Evolutionary conservation across 768 basidiomycete genomes (phyloP), one percentile per base, ranked within the genome.

Genomic region (Neoboletus brunneissimus): DNA sequence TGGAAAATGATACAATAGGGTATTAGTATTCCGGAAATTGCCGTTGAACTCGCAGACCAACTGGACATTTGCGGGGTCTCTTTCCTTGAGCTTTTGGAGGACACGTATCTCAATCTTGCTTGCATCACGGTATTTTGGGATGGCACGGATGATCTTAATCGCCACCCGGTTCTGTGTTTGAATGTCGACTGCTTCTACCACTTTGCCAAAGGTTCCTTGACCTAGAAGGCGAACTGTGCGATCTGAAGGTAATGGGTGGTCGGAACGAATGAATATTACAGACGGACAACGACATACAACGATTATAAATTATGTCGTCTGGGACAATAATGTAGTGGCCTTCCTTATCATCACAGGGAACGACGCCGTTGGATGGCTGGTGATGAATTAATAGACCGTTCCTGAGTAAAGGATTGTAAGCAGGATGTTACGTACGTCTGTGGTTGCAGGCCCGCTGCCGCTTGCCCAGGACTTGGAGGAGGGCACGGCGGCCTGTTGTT

Each of bases 171-270:
- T 79, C 57, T 88, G 83, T 27, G 83, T 88, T 61, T 85, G 80
- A 41, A 83, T 82, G 76, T 97, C 92, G 64, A 89, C 72, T 8
- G 94, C 94, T 72, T 98, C 92, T 47, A 99, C 94, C 31, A 99
- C 97, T 73, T 98, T 99, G 63, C 97, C 97, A 68, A 98, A 99
- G 15, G 97, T 98, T 13, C 97, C 97, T 76, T 98, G 96, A 18
- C 97, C 97, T 6, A 99, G 79, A 23, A 95, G 79, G 55, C 86
- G 82, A 57, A 95, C 85, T 41, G 95, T 98, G 47, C 89, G 91
- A 83, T 98, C 96, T 98, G 66, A 15, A 56, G 59, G 42, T 38
- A 54, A 34, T 41, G 51, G 37, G 50, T 64, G 38, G 66, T 72
- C 41, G 56, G 53, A 56, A 48, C 45, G 37, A 18, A 20, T 34